Conservation (phyloP, 345 rosid genomes). For the Carallia brachiata region DNA sequence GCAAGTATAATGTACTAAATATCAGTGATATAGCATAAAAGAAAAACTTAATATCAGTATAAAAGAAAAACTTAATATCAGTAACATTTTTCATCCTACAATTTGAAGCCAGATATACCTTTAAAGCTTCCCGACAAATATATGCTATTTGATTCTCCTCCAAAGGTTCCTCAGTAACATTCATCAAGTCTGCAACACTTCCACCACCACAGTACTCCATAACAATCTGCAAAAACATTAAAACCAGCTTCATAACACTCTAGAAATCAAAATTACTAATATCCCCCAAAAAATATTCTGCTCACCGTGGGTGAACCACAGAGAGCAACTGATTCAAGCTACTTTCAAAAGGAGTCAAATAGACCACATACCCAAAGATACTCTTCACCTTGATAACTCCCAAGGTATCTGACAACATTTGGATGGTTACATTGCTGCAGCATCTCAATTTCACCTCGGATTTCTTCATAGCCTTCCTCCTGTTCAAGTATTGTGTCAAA, state of each 20-base stretch:
- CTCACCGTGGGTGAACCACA: neutral
- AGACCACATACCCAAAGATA: constrained; percentile 68
- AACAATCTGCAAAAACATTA: constrained; percentile 74
- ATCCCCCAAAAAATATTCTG: neutral
- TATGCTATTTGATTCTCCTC: constrained; percentile 98
- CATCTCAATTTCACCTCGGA: constrained; percentile 99
- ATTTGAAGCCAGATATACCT: constrained; percentile 46
- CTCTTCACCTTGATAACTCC: constrained; percentile 99
- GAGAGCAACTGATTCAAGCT: neutral
- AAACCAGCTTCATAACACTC: constrained; percentile 28
- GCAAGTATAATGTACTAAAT: neutral
- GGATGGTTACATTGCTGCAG: constrained; percentile 97
- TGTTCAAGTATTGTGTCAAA: constrained; percentile 27
- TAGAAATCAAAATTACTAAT: constrained; percentile 1
- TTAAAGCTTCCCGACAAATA: constrained; percentile 87
- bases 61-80: neutral
- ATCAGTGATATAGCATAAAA: neutral
- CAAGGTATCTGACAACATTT: constrained; percentile 91
- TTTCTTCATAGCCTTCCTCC: constrained; percentile 99
- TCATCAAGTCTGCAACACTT: constrained; percentile 94
- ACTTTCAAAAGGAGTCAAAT: neutral
- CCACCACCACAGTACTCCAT: constrained; percentile 99
- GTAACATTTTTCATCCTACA: constrained; percentile 11
- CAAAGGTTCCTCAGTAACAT: constrained; percentile 78
- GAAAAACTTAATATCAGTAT: neutral